Base-by-base conservation (phyloP, 2,329 filamentous ascomycete species). In the Ophiostoma sp. region DNA sequence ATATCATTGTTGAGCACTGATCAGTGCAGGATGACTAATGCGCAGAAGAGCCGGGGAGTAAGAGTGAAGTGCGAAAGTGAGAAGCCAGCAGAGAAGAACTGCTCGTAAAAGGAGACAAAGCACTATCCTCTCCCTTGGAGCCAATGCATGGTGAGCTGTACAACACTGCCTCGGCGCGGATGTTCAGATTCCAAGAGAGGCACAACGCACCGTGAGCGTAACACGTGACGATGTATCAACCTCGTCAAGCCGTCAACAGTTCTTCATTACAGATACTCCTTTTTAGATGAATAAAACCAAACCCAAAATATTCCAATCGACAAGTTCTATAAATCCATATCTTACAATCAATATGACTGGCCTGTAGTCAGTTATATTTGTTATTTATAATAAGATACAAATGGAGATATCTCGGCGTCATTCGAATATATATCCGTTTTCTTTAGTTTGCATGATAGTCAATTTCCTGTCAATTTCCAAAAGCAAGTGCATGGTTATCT, bases 371-470 rank as follows among this genome's bases (percentile, higher is more conserved):
- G n/a, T 36, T 1, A 16, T 4, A n/a, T n/a, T n/a, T n/a, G 14
- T 16, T 47, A 16, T 47, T 47, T 47, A 16, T 11, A 12, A 3
- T 1, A 7, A 27, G 7, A 9, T 11, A 55, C 27, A 27, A 27
- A 27, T 27, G 60, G 60, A 42, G 60, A 63, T 63, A 63, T 63
- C 60, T 63, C 60, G 60, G 60, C 16, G 38, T 63, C 27, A 58
- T 18, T 6, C 27, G 11, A 16, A 18, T 55, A 6, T 47, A 12
- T 47, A 47, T 14, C 18, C 18, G 9, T 9, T 11, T 45, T 11
- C 14, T n/a, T 52, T 55, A 9, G n/a, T 27, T 36, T 55, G 49
- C 49, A 55, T 55, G n/a, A 55, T 27, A 9, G 3, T 55, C 8
- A 55, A 27, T 55, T 55, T 27, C 14, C 5, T 8, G 11, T 8